Evolutionary conservation across 2,329 filamentous ascomycete species (phyloP), one percentile per base, ranked within the genome.

Genomic region (Teratosphaeria zuluensis): DNA sequence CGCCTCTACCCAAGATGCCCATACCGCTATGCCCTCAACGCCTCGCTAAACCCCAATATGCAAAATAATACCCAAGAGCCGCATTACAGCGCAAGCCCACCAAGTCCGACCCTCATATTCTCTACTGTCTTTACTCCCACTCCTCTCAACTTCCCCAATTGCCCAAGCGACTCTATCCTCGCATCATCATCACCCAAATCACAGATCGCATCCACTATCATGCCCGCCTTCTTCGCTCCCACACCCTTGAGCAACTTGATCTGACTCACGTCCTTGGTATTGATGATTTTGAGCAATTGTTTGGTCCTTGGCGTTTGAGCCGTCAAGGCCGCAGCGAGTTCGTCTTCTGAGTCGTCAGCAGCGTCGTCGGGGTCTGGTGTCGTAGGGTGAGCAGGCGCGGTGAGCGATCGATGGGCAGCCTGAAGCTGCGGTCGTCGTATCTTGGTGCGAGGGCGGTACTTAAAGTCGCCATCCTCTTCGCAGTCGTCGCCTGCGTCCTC

Each of bases 241-340:
- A 91, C 85, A 1, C 88, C 88, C 46, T 84, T 84, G 1, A 91
- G 77, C 2, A 82, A 75, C 66, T 81, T 82, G 72, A 91, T 90
- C 68, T 82, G 78, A 14, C 75, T 75, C 19, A 87, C 73, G 61
- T 91, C 85, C 54, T 85, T 81, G 21, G 86, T 89, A 75, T 91
- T 91, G 73, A 91, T 82, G 66, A 90, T 86, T 53, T 82, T 77
- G 2, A 91, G 78, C 2, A 91, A 74, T 60, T 82, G 80, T 62
- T 78, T 78, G 6, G 85, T 86, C 3, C 83, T 79, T 1, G 85
- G 85, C 1, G 83, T 81, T 53, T 75, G 69, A 4, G 61, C 62
- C 11, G 60, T 59, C 12, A 68, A 56, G 8, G 63, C 59, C 9
- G 59, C 52, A 4, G 64, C 64, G 32, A 71, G 64, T 51, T 71